Evolutionary conservation across 306 rosid genomes (phyloP).

Genomic region (Vigna nakashimae): DNA sequence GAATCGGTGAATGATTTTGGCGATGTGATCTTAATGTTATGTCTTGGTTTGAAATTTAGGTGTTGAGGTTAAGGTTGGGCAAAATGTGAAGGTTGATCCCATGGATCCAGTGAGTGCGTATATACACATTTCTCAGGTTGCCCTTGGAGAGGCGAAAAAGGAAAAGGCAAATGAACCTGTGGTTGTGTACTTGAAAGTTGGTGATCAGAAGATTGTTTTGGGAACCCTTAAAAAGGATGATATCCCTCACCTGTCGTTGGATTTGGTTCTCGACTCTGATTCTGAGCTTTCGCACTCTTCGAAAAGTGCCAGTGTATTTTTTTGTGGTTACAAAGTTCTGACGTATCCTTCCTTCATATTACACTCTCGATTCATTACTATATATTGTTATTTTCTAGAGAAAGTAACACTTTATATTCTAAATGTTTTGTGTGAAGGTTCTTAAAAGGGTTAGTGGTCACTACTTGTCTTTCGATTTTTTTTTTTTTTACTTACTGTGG

Average conservation of each 20-base stretch:
- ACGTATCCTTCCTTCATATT: constrained; percentile 59
- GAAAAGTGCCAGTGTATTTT: constrained; percentile 64
- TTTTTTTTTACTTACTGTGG: neutral
- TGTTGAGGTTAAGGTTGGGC: constrained; percentile 84
- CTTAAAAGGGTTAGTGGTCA: neutral
- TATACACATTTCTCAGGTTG: constrained; percentile 89
- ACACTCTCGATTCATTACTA: neutral
- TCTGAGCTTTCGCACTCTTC: constrained; percentile 81
- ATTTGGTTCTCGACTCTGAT: constrained; percentile 67
- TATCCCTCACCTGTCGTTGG: constrained; percentile 67
- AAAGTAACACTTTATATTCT: neutral
- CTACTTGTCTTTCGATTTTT: too few species aligned
- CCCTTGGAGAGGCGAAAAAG: constrained; percentile 68
- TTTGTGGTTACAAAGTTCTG: constrained; percentile 63
- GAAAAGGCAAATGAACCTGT: constrained; percentile 59
- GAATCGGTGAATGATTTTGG: neutral
- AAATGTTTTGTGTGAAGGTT: neutral
- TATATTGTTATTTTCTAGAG: neutral
- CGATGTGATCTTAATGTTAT: neutral
- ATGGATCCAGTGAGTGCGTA: neutral
- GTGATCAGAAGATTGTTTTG: constrained; percentile 64
- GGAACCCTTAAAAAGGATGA: constrained; percentile 66
- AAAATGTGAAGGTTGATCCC: constrained; percentile 56
- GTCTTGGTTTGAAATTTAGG: constrained; percentile 52
- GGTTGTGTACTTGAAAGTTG: constrained; percentile 55